Evolutionary conservation across 768 basidiomycete genomes (phyloP), one percentile per base, ranked within the genome.

Genomic region (Bullera alba): DNA sequence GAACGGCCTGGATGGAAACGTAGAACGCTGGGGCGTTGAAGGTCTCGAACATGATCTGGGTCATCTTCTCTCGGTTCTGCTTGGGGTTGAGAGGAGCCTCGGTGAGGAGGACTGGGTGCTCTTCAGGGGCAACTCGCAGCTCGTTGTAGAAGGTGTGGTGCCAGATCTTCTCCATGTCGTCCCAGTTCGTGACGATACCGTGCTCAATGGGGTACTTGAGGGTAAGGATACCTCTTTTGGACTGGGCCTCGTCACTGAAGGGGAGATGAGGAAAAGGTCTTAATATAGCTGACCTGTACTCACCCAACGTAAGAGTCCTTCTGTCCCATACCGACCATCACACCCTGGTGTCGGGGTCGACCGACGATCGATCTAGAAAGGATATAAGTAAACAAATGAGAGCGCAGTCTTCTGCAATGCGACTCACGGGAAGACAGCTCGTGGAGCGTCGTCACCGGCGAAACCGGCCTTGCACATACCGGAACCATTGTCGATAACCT

Each of bases 401-500:
- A 47, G n/a, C n/a, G n/a, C n/a, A n/a, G n/a, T n/a, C n/a, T n/a
- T n/a, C 15, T 44, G 27, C 15, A 29, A 1, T n/a, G 4, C 36
- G 25, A 81, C 89, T 63, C 76, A 95, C 88, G 90, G 90, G 77
- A 93, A 93, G 69, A 93, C 93, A 72, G 87, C 83, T 75, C 92
- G 83, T 61, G 84, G 85, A 58, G 84, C 84, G 77, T 95, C 87
- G 73, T 93, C 85, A 72, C 84, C 92, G 79, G 72, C 60, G 74
- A 74, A 71, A 63, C 95, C 93, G 82, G 93, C 93, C 79, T 97
- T 97, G 85, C 92, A 96, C 92, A 96, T 97, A 77, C 92, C 93
- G 71, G 92, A 96, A 65, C 71, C 71, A 66, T 72, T 72, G 69
- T 72, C 71, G 57, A 72, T 69, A 47, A 72, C 69, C 58, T 63